Evolutionary conservation across 1,284 basidiomycete genomes (phyloP).

Genomic region (Trichosporon ovoides): DNA sequence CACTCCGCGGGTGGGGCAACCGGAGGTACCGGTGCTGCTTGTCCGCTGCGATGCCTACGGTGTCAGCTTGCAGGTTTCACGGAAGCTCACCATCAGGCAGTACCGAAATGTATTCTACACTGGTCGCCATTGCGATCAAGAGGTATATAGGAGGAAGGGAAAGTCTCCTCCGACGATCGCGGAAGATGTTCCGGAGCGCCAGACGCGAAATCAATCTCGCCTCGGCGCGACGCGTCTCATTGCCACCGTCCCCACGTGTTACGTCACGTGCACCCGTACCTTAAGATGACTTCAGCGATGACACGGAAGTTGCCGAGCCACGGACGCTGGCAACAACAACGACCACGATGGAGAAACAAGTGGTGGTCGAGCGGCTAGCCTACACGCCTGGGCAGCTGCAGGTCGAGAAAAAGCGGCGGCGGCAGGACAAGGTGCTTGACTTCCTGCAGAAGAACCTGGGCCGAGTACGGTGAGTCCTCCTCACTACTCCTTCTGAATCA

Average conservation of each 20-base stretch:
- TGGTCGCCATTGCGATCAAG: slow-evolving; percentile 10
- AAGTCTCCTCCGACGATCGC: too few species aligned
- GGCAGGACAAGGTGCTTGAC: slow-evolving; percentile 5
- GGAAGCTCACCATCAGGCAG: slow-evolving; percentile 22
- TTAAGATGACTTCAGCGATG: not conserved
- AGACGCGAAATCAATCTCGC: not conserved
- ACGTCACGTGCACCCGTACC: slow-evolving; percentile 6
- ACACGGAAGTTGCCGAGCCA: not conserved
- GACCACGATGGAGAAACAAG: not conserved
- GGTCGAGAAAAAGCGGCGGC: slow-evolving; percentile 10
- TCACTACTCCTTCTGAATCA: too few species aligned
- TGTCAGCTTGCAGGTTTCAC: not conserved
- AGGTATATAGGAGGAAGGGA: not conserved
- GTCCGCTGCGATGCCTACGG: slow-evolving; percentile 31
- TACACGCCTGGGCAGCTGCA: slow-evolving; percentile 12
- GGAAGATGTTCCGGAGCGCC: too few species aligned
- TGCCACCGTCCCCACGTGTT: not conserved
- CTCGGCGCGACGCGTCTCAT: slow-evolving; percentile 9
- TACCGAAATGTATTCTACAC: slow-evolving; percentile 27
- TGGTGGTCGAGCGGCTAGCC: not conserved
- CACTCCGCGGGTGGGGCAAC: slow-evolving; percentile 44
- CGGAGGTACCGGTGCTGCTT: slow-evolving; percentile 34
- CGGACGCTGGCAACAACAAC: not conserved
- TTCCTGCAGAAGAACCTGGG: slow-evolving; percentile 5
- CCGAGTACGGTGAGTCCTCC: slow-evolving; percentile 11